Percentiles rank a stretch among this genome's conserved stretches.
Conservation (phyloP, 2,329 filamentous ascomycete genomes). For the Calonectria fujianensis region DNA sequence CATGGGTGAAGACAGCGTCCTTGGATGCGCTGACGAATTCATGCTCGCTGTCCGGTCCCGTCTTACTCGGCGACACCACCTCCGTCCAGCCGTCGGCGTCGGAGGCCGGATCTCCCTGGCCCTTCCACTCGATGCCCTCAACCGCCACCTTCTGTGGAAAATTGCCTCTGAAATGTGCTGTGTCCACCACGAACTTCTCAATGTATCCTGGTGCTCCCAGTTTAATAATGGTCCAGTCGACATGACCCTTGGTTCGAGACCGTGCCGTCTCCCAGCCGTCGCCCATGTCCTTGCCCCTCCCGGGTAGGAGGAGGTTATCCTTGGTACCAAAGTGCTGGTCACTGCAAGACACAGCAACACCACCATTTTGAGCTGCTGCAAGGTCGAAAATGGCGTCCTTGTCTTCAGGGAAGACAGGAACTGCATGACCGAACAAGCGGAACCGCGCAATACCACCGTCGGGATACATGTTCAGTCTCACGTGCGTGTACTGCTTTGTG, state of each 20-base stretch:
- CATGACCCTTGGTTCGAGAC: slow-evolving; percentile 81
- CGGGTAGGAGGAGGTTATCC: slow-evolving; percentile 86
- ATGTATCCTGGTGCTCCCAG: slow-evolving; percentile 80
- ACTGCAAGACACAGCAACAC: slow-evolving; percentile 83
- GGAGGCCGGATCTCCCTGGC: slow-evolving; percentile 71
- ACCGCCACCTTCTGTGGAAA: slow-evolving; percentile 86
- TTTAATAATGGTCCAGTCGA: slow-evolving; percentile 88
- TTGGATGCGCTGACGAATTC: slow-evolving; percentile 74
- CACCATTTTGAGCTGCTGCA: slow-evolving; percentile 86
- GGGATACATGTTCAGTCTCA: slow-evolving; percentile 88
- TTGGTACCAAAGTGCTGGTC: slow-evolving; percentile 91
- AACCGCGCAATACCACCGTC: slow-evolving; percentile 90
- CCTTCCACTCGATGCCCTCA: slow-evolving; percentile 75
- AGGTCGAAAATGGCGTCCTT: slow-evolving; percentile 82
- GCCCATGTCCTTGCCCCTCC: slow-evolving; percentile 88
- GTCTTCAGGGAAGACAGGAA: slow-evolving; percentile 84
- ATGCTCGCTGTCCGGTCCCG: slow-evolving; percentile 84
- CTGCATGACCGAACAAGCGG: slow-evolving; percentile 83
- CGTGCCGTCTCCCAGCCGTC: slow-evolving; percentile 92
- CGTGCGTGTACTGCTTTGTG: slow-evolving; percentile 84
- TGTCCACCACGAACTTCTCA: slow-evolving; percentile 83
- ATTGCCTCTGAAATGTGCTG: slow-evolving; percentile 89
- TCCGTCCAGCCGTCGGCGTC: slow-evolving; percentile 79
- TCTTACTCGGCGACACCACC: slow-evolving; percentile 80
- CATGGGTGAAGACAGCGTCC: slow-evolving; percentile 82